Base-by-base conservation (phyloP, 2,329 filamentous ascomycete genomes). In the Botrytis squamosa region DNA sequence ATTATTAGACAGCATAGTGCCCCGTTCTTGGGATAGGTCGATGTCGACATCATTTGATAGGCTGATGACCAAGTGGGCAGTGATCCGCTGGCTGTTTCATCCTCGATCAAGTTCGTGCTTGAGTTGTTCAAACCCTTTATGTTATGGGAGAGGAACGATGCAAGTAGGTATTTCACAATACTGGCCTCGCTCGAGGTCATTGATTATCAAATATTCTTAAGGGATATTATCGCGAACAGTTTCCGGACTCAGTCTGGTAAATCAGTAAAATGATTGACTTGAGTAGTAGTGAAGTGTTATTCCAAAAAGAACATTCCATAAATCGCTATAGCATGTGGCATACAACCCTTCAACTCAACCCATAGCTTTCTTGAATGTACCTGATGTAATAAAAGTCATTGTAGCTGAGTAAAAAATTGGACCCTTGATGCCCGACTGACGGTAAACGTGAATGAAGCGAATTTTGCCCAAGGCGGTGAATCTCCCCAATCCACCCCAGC, bases 391-490 rank as follows among this genome's bases (percentile, higher is more conserved):
- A 12, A 25, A 52, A 55, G n/a, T n/a, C 14, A 29, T 55, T 55
- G 52, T n/a, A 33, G 14, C n/a, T 57, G n/a, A 57, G n/a, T 57
- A 57, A 18, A 57, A 57, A 55, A 55, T 7, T 55, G 12, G 52
- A 29, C 52, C 52, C 6, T 57, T 57, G 52, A 57, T 57, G n/a
- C 52, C 52, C 52, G 52, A 57, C 14, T 33, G 52, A 57, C 14
- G n/a, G 52, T 18, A 29, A 55, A 55, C 52, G n/a, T 55, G n/a
- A 14, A 57, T 29, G n/a, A 29, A 18, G n/a, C 52, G 59, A 40
- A 62, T 62, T 62, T n/a, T 62, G 59, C 59, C 59, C 59, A 38
- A 62, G 59, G 59, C 59, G 59, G 59, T 62, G 36, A 62, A 40
- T 16, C 16, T 40, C 22, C 4, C 7, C 59, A 40, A 40, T 4